Conservation (phyloP, 1,284 basidiomycete species). For the Irpex lacteus region DNA sequence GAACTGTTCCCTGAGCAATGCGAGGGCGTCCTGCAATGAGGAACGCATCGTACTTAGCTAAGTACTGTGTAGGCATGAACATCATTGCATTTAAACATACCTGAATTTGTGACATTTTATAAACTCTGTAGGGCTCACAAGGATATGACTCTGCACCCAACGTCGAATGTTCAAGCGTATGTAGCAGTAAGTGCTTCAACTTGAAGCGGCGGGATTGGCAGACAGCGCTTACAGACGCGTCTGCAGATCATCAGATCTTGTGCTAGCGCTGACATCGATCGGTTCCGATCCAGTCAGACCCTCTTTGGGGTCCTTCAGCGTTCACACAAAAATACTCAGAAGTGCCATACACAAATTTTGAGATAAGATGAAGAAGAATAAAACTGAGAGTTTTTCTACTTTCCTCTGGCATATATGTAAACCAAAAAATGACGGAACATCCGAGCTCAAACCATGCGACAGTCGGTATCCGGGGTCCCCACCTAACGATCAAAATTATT, state of each 20-base stretch:
- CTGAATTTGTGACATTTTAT: neutral
- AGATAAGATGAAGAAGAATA: too few relatives aligned
- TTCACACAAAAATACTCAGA: too few relatives aligned
- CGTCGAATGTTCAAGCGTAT: neutral
- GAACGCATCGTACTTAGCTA: neutral
- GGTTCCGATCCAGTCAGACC: neutral
- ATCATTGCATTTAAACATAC: neutral
- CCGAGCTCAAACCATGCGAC: neutral
- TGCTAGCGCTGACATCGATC: neutral
- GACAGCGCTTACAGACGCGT: too few relatives aligned
- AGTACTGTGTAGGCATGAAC: too few relatives aligned
- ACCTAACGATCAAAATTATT: neutral
- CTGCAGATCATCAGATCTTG: neutral
- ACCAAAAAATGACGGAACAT: too few relatives aligned
- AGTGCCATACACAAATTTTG: too few relatives aligned
- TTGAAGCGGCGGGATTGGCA: too few relatives aligned
- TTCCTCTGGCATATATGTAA: too few relatives aligned
- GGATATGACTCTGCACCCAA: too few relatives aligned
- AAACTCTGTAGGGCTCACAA: too few relatives aligned
- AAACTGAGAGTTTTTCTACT: too few relatives aligned
- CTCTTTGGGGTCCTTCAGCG: neutral
- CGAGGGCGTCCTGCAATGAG: neutral
- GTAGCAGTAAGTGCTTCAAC: neutral
- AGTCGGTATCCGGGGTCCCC: neutral
- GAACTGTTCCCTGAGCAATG: constrained; percentile 1